Conservation (phyloP, 2,329 filamentous ascomycete genomes). For the Phaeosphaeria sp. region DNA sequence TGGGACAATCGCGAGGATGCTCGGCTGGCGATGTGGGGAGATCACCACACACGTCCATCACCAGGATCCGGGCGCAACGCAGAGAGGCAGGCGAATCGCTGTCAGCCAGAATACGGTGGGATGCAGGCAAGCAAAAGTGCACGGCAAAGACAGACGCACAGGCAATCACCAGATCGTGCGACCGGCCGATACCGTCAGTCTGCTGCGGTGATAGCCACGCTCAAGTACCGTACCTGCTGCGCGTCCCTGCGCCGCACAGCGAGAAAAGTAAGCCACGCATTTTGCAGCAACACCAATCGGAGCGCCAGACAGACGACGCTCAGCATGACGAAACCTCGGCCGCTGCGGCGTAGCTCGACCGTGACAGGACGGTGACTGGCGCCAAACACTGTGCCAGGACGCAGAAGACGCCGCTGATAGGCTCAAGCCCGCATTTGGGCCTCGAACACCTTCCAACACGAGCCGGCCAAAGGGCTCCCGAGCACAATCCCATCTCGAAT, state of each 20-base stretch:
- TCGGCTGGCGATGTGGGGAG: slow-evolving; percentile 19
- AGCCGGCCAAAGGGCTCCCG: slow-evolving; percentile 8
- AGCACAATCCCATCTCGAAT: background rate
- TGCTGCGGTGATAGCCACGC: slow-evolving; percentile 3
- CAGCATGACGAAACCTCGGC: slow-evolving; percentile 12
- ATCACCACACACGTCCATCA: slow-evolving; percentile 29
- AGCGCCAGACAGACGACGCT: slow-evolving; percentile 4
- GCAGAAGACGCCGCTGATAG: slow-evolving; percentile 21
- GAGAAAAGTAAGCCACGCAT: slow-evolving; percentile 9
- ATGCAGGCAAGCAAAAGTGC: background rate
- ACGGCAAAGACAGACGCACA: background rate
- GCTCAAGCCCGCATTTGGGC: slow-evolving; percentile 10
- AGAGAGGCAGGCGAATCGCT: slow-evolving; percentile 15
- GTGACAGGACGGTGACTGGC: slow-evolving; percentile 12
- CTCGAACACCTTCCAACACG: slow-evolving; percentile 7
- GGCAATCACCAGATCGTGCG: background rate
- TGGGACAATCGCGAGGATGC: slow-evolving; percentile 9
- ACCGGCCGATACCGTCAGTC: slow-evolving; percentile 1
- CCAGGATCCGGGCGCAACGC: slow-evolving; percentile 19
- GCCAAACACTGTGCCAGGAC: slow-evolving; percentile 6
- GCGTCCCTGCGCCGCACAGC: slow-evolving; percentile 9
- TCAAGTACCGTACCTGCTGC: slow-evolving; percentile 1
- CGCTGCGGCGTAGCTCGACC: slow-evolving; percentile 13
- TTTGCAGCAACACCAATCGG: slow-evolving; percentile 20
- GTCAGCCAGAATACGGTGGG: slow-evolving; percentile 5